Evolutionary conservation across 208 protist species (phyloP), one percentile per base, ranked within the genome.

Genomic region (Acanthamoeba sp.): DNA sequence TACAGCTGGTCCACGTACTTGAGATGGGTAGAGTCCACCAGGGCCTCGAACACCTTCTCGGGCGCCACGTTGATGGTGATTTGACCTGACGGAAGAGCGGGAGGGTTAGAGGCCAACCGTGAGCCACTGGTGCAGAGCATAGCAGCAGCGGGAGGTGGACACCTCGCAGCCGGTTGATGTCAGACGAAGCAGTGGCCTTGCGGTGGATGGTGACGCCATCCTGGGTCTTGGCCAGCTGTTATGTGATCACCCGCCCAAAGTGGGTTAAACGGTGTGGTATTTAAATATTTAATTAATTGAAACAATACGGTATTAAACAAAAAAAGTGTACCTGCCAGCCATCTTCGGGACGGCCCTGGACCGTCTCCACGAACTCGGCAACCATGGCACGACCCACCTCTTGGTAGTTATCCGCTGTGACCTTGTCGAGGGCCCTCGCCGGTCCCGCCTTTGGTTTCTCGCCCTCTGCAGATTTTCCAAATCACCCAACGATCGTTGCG

Each of bases 1-100:
- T 85, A 85, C 6, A 85, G 45, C 76, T 85, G 76, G 48, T 85
- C 76, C 29, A 85, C 76, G 76, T 85, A 85, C 76, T 85, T 85
- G 45, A 85, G 48, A n/a, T 85, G 76, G 7, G 76, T 85, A 5
- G 76, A 85, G 76, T 85, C 76, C 16, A 85, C 76, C 9, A 85
- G 76, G 40, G 76, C 76, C 38, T 6, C 27, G 76, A 85, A 85
- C 42, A 85, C 76, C 76, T 85, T 85, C 76, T 85, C 76, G 27
- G 76, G 76, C 38, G 76, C 76, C 76, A 85, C 12, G 76, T 85
- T 85, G 29, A 85, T 85, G 18, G 32, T 57, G 76, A 59, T 85
- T 36, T 57, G 76, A 24, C 76, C 76, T 85, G 76, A 38, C 27
- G 29, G 6, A 73, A n/a, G n/a, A n/a, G n/a, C n/a, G n/a, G n/a